Base-by-base conservation (phyloP, 768 basidiomycete species). In the Boletus reticulatus region DNA sequence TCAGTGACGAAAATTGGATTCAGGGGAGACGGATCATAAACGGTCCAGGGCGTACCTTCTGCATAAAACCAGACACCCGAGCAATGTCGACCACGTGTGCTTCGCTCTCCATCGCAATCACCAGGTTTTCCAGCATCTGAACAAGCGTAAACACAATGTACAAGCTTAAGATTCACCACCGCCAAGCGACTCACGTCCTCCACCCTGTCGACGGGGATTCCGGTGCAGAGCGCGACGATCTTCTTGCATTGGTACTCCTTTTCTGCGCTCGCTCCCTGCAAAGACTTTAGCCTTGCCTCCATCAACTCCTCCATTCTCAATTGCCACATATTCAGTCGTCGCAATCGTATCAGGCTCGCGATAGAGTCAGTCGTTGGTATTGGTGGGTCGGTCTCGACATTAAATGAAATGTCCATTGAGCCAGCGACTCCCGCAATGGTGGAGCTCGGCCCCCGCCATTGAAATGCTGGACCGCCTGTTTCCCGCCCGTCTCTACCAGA, bases 211-310 rank as follows among this genome's bases (percentile, higher is more conserved):
- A 90, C 79, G 3, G 89, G 84, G 45, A 94, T 86, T 20, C 90
- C 89, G 4, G 92, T 90, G 69, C 92, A 95, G 41, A 94, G 75
- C 14, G 93, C 85, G 24, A 99, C 87, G 57, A 98, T 87, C 74
- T 85, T 94, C 74, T 90, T 88, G 75, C 92, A 96, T 71, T 94
- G 88, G 64, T 89, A 87, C 67, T 94, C 91, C 73, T 89, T 93
- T 73, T 94, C 92, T 17, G 88, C 88, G 63, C 87, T 88, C 31
- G 87, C 85, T 43, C 88, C 91, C 62, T 90, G 84, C 59, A 95
- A 71, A 32, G 78, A 77, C 65, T 81, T 80, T 56, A 97, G 72
- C 57, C 91, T 80, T 56, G 81, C 78, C 59, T 82, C 77, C 71
- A 96, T 82, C 56, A 96, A 65, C 53, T 83, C 80, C 63, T 93